Conservation (phyloP, 257 asterid genomes). For the Hygrophila difformis region DNA sequence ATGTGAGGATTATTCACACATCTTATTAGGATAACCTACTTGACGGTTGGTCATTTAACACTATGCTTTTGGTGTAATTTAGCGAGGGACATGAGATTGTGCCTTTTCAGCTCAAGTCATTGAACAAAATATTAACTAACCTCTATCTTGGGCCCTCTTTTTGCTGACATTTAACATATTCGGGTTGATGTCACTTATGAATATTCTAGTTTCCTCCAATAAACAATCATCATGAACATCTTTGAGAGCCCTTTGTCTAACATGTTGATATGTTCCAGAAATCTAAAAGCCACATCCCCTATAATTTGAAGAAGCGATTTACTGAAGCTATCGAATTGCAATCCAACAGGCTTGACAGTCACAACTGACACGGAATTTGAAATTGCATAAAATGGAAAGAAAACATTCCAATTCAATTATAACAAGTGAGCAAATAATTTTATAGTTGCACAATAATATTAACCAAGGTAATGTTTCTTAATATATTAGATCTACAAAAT, state of each 20-base stretch:
- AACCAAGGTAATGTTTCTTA: no score
- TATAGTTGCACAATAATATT: not conserved
- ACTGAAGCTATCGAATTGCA: conserved; percentile 12
- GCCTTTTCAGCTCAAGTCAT: not conserved
- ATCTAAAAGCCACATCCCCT: conserved; percentile 98
- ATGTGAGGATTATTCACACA: no score
- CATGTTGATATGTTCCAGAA: conserved; percentile 52
- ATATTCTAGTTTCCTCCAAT: conserved; percentile 62
- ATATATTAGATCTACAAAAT: no score
- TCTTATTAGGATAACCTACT: no score
- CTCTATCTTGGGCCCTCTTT: conserved; percentile 77
- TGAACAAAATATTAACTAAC: conserved; percentile 22
- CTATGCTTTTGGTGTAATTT: no score
- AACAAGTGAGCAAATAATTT: not conserved
- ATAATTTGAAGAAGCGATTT: conserved; percentile 28
- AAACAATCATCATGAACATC: conserved; percentile 51
- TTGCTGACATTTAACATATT: conserved; percentile 78
- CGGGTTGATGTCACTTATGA: conserved; percentile 82
- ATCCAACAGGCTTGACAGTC: conserved; percentile 6
- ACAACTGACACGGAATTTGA: not conserved
- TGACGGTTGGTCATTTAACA: no score
- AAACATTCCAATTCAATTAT: not conserved
- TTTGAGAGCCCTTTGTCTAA: conserved; percentile 45
- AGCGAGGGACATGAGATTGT: no score
- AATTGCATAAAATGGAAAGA: not conserved